Evolutionary conservation across 768 basidiomycete species (phyloP).

Genomic region (Trametes cubensis): DNA sequence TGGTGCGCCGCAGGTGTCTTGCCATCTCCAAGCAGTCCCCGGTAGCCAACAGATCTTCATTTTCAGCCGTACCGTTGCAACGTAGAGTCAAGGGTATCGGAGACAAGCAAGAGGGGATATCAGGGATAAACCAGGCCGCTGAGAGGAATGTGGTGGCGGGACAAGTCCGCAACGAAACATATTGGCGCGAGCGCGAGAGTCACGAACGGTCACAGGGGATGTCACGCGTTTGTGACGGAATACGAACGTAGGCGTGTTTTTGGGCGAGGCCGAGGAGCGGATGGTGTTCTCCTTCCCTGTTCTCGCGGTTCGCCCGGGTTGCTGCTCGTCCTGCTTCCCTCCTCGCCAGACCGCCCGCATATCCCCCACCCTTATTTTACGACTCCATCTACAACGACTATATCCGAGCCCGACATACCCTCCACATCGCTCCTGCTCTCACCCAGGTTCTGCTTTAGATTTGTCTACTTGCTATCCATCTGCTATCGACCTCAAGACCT

Average conservation of each 20-base stretch:
- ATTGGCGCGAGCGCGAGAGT: not conserved
- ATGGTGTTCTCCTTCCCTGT: not conserved
- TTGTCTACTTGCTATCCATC: slow-evolving; percentile 8
- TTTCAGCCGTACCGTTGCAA: too few relatives aligned
- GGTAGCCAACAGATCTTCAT: too few relatives aligned
- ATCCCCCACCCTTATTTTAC: slow-evolving; percentile 19
- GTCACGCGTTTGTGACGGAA: slow-evolving; percentile 23
- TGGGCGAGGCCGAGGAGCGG: too few relatives aligned
- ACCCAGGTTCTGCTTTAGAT: slow-evolving; percentile 21
- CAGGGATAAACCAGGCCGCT: too few relatives aligned
- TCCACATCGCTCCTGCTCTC: not conserved
- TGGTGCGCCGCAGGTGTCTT: too few relatives aligned
- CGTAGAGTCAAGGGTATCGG: too few relatives aligned
- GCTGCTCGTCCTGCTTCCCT: slow-evolving; percentile 9
- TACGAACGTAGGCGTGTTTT: slow-evolving; percentile 11
- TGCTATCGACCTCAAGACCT: slow-evolving; percentile 3
- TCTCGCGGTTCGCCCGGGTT: slow-evolving; percentile 13
- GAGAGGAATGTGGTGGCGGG: not conserved
- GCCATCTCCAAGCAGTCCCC: too few relatives aligned
- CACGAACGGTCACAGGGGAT: slow-evolving; percentile 1
- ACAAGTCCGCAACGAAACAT: not conserved
- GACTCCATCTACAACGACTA: slow-evolving; percentile 10
- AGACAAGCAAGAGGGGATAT: too few relatives aligned
- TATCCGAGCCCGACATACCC: not conserved
- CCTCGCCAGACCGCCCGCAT: slow-evolving; percentile 6